These are phyloP conservation scores for Mucuna pruriens DNA, from an alignment of 306 rosid genomes.

Conservation along the genomic window DNA sequence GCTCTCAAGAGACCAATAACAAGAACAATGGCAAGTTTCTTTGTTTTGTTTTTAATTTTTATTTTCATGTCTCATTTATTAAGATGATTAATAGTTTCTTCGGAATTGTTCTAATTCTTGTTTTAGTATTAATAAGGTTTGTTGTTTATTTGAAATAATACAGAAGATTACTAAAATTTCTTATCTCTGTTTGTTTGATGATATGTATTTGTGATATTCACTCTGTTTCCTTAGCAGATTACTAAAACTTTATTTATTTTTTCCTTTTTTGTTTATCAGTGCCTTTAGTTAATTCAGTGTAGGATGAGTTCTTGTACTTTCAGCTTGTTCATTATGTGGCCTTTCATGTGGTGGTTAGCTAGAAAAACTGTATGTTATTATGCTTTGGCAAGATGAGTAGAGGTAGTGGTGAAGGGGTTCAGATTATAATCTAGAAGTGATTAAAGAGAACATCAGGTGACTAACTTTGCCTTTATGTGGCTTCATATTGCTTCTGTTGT, in stretches of 20 bases:
- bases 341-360: conserved; percentile 10
- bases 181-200: background rate
- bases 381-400: conserved; percentile 25
- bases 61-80: background rate
- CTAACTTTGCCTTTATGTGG: conserved; percentile 28
- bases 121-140: background rate
- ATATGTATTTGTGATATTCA: conserved; percentile 4
- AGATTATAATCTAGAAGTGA: background rate
- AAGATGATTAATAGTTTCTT: background rate
- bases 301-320: background rate
- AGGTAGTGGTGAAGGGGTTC: background rate
- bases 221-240: conserved; percentile 20
- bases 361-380: conserved; percentile 1
- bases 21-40: conserved; percentile 71
- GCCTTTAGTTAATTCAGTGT: background rate
- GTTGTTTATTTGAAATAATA: conserved; percentile 8
- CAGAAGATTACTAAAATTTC: background rate
- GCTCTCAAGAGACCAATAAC: conserved; percentile 63
- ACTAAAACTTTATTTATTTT: background rate
- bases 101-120: background rate
- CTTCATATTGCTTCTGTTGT: conserved; percentile 29
- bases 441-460: background rate
- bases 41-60: background rate
- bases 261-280: background rate
- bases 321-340: background rate